These are phyloP conservation scores for Tilletia walkeri DNA, from an alignment of 1,284 basidiomycete genomes.

Conservation along the genomic window DNA sequence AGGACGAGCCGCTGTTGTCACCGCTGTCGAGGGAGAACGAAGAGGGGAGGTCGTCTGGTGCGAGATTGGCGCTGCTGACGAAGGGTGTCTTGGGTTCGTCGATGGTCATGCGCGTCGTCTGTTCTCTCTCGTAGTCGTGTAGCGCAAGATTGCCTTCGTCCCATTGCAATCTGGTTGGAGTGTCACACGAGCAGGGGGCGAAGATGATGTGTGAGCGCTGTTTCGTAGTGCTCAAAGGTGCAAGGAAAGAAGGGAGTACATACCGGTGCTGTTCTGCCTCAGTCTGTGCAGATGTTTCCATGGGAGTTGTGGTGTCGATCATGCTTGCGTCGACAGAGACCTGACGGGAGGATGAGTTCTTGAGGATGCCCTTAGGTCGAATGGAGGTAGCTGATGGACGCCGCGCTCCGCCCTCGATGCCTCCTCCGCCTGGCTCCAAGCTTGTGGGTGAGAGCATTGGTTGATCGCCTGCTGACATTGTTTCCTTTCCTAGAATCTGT, in stretches of 20 bases:
- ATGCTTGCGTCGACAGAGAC: slow-evolving; percentile 24
- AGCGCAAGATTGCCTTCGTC: slow-evolving; percentile 52
- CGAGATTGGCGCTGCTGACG: slow-evolving; percentile 41
- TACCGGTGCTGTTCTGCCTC: slow-evolving; percentile 30
- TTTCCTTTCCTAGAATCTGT: too few relatives aligned
- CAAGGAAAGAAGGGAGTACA: neutral
- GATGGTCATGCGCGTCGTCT: slow-evolving; percentile 53
- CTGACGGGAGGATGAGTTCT: slow-evolving; percentile 39
- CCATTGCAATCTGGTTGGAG: slow-evolving; percentile 42
- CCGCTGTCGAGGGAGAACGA: slow-evolving; percentile 6
- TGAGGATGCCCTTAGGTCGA: slow-evolving; percentile 51
- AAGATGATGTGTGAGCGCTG: neutral
- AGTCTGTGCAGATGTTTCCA: slow-evolving; percentile 17
- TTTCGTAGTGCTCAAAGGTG: too few relatives aligned
- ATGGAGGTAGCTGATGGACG: slow-evolving; percentile 47
- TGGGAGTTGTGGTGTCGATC: neutral
- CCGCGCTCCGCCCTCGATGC: neutral
- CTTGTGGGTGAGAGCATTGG: slow-evolving; percentile 17
- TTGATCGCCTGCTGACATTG: neutral
- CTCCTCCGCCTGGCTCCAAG: neutral
- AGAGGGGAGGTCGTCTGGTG: slow-evolving; percentile 33
- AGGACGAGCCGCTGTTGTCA: neutral
- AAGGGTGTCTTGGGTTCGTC: slow-evolving; percentile 56
- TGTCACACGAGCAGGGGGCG: neutral
- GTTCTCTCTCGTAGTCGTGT: slow-evolving; percentile 50